A percentile compares a stretch with the other conserved stretches of the same genome.
phyloP scores from a whole-genome alignment of 768 basidiomycete species.

The Trametes gibbosa region DNA sequence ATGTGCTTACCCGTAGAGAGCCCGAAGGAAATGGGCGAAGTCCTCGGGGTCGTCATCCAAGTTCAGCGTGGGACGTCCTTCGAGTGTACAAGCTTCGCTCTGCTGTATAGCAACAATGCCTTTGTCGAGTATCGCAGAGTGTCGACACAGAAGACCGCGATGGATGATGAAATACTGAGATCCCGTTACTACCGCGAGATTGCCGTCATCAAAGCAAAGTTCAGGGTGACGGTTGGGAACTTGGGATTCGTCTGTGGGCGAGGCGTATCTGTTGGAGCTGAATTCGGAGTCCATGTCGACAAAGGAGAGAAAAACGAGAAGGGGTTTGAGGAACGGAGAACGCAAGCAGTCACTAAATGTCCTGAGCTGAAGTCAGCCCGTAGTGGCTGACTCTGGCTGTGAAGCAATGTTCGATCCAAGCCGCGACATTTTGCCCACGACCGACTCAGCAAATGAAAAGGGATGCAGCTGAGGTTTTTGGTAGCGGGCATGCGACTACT shows the following conservation, averaged over 20 bases:
- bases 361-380: not conserved
- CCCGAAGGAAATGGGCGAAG: slow-evolving; percentile 55
- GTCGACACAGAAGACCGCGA: slow-evolving; percentile 59
- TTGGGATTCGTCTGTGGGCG: slow-evolving; percentile 15
- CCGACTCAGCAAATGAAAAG: no score
- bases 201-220: slow-evolving; percentile 68
- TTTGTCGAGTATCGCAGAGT: slow-evolving; percentile 51
- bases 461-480: no score
- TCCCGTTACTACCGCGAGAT: slow-evolving; percentile 59
- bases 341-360: no score
- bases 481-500: no score
- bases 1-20: slow-evolving; percentile 50
- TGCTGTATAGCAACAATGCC: slow-evolving; percentile 31
- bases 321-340: no score
- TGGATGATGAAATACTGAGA: slow-evolving; percentile 68
- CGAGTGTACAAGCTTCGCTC: slow-evolving; percentile 35
- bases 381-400: not conserved
- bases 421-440: no score
- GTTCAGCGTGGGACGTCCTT: slow-evolving; percentile 55
- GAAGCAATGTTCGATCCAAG: no score
- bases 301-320: not conserved
- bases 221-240: slow-evolving; percentile 27
- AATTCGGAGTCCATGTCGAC: slow-evolving; percentile 22
- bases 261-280: slow-evolving; percentile 29
- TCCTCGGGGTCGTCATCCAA: slow-evolving; percentile 57